A percentile compares a stretch with the other conserved stretches of the same genome.
Conservation (phyloP, 2,329 filamentous ascomycete genomes). For the Exophiala oligosperma region DNA sequence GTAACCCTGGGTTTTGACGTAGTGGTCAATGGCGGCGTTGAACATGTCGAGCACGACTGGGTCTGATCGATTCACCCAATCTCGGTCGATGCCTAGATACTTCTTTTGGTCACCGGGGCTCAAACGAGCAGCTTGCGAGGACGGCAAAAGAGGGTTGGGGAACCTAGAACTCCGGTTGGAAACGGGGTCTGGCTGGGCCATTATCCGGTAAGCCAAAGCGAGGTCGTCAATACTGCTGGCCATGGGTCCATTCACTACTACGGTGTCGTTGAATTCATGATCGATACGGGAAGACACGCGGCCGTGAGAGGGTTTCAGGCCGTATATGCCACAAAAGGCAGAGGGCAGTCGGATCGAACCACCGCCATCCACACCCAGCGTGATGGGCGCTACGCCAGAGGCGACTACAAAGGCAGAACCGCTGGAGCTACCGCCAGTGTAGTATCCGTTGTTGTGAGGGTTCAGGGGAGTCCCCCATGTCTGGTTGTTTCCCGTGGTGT, state of each 20-base stretch:
- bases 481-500: constrained; percentile 82
- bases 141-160: constrained; percentile 41
- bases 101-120: constrained; percentile 52
- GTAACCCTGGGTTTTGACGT: constrained; percentile 39
- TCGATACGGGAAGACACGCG: constrained; percentile 60
- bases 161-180: constrained; percentile 52
- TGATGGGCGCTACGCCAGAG: constrained; percentile 71
- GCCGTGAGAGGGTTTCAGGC: constrained; percentile 75
- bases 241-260: constrained; percentile 72
- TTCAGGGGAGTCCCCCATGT: constrained; percentile 73
- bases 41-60: constrained; percentile 63
- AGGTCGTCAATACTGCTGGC: constrained; percentile 75
- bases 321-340: constrained; percentile 76
- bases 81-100: constrained; percentile 67
- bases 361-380: constrained; percentile 73
- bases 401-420: constrained; percentile 71
- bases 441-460: constrained; percentile 74
- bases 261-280: constrained; percentile 59
- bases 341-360: constrained; percentile 74
- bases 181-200: constrained; percentile 69
- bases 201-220: constrained; percentile 76
- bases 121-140: constrained; percentile 24
- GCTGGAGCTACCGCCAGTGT: constrained; percentile 78
- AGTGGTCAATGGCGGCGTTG: constrained; percentile 61
- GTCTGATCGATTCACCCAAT: constrained; percentile 71